Evolutionary conservation across 257 asterid genomes (phyloP).

Genomic region (Fraxinus pennsylvanica): DNA sequence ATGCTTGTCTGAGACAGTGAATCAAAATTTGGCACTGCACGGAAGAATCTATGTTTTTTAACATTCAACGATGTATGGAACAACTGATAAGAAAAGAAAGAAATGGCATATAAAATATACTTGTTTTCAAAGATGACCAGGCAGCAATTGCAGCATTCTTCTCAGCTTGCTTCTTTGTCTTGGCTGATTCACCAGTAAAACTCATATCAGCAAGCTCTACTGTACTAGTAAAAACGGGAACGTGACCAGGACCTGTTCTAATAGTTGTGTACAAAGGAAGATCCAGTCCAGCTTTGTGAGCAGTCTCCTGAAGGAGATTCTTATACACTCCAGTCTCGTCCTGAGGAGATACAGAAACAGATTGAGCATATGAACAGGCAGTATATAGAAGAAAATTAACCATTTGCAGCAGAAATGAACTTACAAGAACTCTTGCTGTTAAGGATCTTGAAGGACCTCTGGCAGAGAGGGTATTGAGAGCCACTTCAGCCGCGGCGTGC

Average conservation of each 20-base stretch:
- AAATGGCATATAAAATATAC: conserved; percentile 5
- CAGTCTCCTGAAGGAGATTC: conserved; percentile 52
- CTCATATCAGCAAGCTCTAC: conserved; percentile 50
- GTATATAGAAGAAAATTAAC: not conserved
- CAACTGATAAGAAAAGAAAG: not conserved
- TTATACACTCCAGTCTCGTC: conserved; percentile 60
- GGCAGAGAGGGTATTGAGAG: conserved; percentile 53
- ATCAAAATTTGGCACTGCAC: conserved; percentile 41
- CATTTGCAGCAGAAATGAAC: not conserved
- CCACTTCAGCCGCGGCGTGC: conserved; percentile 61
- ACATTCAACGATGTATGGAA: not conserved
- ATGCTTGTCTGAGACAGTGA: conserved; percentile 20
- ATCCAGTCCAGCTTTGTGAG: conserved; percentile 50
- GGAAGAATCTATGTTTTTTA: not conserved
- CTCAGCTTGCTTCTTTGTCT: conserved; percentile 57
- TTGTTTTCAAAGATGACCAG: conserved; percentile 46
- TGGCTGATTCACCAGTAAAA: conserved; percentile 52
- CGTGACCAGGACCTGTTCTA: conserved; percentile 51
- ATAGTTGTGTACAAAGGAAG: conserved; percentile 47
- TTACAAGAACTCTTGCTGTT: conserved; percentile 58
- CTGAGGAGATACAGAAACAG: conserved; percentile 15
- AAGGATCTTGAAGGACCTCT: conserved; percentile 50
- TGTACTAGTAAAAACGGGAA: conserved; percentile 48
- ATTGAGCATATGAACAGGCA: not conserved
- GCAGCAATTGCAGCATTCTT: conserved; percentile 57